phyloP scores from a whole-genome alignment of 2,329 filamentous ascomycete species.

The Myriangium duriaei region DNA sequence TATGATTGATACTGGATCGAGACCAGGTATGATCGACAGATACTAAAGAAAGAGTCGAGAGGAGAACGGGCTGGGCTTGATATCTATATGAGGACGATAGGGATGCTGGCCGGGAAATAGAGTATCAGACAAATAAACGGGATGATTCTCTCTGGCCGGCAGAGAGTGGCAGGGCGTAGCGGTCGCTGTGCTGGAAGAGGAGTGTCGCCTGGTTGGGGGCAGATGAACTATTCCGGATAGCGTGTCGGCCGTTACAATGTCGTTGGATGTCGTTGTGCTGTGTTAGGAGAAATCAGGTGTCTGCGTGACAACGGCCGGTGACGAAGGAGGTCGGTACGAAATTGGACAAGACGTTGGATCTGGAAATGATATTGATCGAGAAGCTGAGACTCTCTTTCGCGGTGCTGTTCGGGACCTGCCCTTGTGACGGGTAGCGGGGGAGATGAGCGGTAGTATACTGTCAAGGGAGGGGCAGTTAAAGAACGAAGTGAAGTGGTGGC shows the following conservation, averaged over 20 bases:
- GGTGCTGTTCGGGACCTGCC: not conserved
- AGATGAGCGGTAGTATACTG: slow-evolving; percentile 5
- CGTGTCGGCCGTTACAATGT: slow-evolving; percentile 8
- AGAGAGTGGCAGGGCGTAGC: slow-evolving; percentile 8
- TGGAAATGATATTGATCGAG: slow-evolving; percentile 10
- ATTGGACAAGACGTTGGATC: slow-evolving; percentile 9
- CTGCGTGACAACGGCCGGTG: slow-evolving; percentile 9
- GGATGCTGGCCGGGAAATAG: slow-evolving; percentile 11
- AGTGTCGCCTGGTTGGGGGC: slow-evolving; percentile 10
- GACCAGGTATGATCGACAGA: slow-evolving; percentile 12
- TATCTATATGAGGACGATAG: slow-evolving; percentile 17
- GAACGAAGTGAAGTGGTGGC: no score
- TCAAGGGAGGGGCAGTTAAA: no score
- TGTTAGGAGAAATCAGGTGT: slow-evolving; percentile 10
- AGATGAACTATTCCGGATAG: slow-evolving; percentile 11
- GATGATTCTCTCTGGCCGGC: slow-evolving; percentile 8
- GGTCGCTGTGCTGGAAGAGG: slow-evolving; percentile 3
- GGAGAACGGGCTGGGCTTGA: slow-evolving; percentile 15
- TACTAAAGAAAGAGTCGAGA: slow-evolving; percentile 15
- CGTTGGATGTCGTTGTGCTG: slow-evolving; percentile 8
- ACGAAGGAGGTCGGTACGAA: slow-evolving; percentile 11
- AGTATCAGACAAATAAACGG: slow-evolving; percentile 10
- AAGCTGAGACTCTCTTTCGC: slow-evolving; percentile 1
- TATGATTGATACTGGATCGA: slow-evolving; percentile 10
- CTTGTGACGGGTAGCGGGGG: slow-evolving; percentile 2